Evolutionary conservation across 2,329 filamentous ascomycete genomes (phyloP).

Genomic region (Neospermospora avenae): DNA sequence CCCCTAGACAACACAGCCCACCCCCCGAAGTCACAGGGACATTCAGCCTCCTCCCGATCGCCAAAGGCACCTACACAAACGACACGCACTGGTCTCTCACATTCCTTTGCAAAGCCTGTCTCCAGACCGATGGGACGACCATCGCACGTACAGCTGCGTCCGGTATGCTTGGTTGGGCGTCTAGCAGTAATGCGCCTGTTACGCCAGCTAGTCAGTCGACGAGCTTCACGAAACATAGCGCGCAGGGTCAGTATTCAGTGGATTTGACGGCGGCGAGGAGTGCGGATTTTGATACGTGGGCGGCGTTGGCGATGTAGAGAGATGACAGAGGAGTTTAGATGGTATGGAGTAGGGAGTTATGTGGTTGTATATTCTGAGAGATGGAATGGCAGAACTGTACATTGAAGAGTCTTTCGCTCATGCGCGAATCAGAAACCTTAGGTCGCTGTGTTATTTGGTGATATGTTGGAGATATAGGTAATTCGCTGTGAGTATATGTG

Average conservation of each 20-base stretch:
- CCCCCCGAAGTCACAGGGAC: conserved; percentile 36
- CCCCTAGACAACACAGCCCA: background rate
- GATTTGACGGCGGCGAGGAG: conserved; percentile 12
- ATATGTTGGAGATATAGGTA: too few species aligned
- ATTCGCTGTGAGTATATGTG: too few species aligned
- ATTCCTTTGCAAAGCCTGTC: conserved; percentile 48
- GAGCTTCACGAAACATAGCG: conserved; percentile 14
- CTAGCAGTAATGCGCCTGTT: conserved; percentile 10
- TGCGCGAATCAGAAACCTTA: background rate
- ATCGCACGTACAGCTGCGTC: conserved; percentile 21
- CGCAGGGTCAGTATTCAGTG: conserved; percentile 13
- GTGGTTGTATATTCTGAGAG: too few species aligned
- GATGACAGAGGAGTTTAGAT: background rate
- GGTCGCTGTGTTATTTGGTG: too few species aligned
- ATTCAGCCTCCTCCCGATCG: conserved; percentile 45
- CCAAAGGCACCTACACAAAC: conserved; percentile 51
- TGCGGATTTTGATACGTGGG: conserved; percentile 15
- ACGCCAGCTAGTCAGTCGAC: conserved; percentile 11
- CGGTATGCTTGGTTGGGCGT: conserved; percentile 17
- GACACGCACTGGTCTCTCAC: conserved; percentile 51
- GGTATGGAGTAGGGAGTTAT: too few species aligned
- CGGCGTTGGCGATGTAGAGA: conserved; percentile 6
- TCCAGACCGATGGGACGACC: conserved; percentile 37
- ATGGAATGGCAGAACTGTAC: background rate
- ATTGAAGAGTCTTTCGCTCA: background rate